Percentiles rank a stretch among this genome's conserved stretches.
Conservation (phyloP, 2,329 filamentous ascomycete genomes). For the Didymella exigua region DNA sequence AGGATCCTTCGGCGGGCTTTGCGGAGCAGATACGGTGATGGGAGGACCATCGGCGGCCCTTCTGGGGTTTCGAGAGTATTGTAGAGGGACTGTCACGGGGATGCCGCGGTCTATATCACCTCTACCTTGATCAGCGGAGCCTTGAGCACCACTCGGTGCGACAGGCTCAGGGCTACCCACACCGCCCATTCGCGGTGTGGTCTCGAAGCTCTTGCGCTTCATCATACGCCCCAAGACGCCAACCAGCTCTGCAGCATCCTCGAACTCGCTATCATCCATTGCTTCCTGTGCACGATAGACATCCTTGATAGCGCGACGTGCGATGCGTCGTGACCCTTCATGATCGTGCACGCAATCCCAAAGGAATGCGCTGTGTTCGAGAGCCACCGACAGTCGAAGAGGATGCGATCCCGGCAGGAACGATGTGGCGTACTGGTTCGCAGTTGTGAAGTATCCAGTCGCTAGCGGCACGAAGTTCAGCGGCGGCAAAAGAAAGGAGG, state of each 20-base stretch:
- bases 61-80: slow-evolving; percentile 30
- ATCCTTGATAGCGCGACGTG: slow-evolving; percentile 82
- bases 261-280: slow-evolving; percentile 94
- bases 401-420: slow-evolving; percentile 88
- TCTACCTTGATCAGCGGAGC: slow-evolving; percentile 6
- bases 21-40: slow-evolving; percentile 26
- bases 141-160: slow-evolving; percentile 19
- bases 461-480: slow-evolving; percentile 84
- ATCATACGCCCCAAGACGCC: slow-evolving; percentile 87
- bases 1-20: slow-evolving; percentile 26
- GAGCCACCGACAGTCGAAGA: slow-evolving; percentile 83
- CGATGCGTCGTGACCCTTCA: slow-evolving; percentile 75
- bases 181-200: slow-evolving; percentile 43
- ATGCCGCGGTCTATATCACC: slow-evolving; percentile 18
- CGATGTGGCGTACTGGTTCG: slow-evolving; percentile 72
- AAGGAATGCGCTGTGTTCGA: slow-evolving; percentile 90
- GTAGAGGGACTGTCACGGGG: slow-evolving; percentile 24
- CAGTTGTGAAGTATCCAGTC: slow-evolving; percentile 78
- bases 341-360: slow-evolving; percentile 90
- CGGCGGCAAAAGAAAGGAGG: slow-evolving; percentile 79
- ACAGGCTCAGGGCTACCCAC: slow-evolving; percentile 39
- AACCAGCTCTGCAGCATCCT: slow-evolving; percentile 87
- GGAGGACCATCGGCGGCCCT: slow-evolving; percentile 37
- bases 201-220: slow-evolving; percentile 63
- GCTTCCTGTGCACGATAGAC: slow-evolving; percentile 91